Evolutionary conservation across 495 filamentous ascomycete genomes (phyloP), one percentile per base, ranked within the genome.

Genomic region (Penicillium verhagenii): DNA sequence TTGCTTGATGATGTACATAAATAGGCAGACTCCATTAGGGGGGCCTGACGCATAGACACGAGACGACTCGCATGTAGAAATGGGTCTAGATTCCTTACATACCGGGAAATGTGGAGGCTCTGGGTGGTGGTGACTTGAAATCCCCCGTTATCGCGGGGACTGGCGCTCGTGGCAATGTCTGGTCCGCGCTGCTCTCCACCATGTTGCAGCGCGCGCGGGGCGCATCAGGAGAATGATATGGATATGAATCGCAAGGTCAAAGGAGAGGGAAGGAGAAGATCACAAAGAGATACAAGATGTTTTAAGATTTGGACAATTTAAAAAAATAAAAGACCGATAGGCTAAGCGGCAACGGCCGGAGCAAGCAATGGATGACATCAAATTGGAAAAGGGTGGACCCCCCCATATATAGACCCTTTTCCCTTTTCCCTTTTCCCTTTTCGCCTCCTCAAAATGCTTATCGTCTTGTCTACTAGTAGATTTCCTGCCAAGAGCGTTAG

Each of bases 311-410:
- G n/a, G n/a, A n/a, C n/a, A n/a, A n/a, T n/a, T n/a, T n/a, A n/a
- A n/a, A n/a, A 28, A 28, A 26, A 56, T 29, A 59, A 55, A 54
- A 43, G 14, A 35, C 24, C 35, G 58, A 50, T 45, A 57, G 56
- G 56, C 31, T 53, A 47, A 65, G 57, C 65, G 65, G 63, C 58
- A 61, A 52, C 37, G 51, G 55, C 61, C 60, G 66, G 58, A 61
- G 26, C 52, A 50, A 29, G 35, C 25, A 33, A 23, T 52, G 46
- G 50, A 70, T 67, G 66, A 72, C 62, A 67, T 68, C 65, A 72
- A 70, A 67, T 49, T 37, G 40, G 47, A 52, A 14, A 29, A 14
- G 8, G 39, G 64, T 64, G 61, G 58, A 60, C 58, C 47, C 38
- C n/a, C 45, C 37, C 7, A 29, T 16, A 57, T 9, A 6, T 45